A percentile compares a stretch with the other conserved stretches of the same genome.
Conservation (phyloP, 2,329 filamentous ascomycete species). For the Amylocarpus encephaloides region DNA sequence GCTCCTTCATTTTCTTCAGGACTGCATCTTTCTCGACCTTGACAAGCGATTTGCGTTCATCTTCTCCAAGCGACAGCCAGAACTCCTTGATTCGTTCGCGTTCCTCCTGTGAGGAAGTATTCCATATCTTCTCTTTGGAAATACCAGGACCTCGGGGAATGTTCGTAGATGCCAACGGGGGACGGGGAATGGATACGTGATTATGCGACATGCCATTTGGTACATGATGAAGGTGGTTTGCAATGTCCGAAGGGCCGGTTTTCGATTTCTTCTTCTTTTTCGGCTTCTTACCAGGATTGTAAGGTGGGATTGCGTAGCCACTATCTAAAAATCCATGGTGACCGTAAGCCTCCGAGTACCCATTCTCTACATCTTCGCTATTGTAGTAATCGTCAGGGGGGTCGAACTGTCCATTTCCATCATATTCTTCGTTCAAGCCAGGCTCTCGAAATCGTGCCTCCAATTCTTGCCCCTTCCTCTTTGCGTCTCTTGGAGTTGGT, state of each 20-base stretch:
- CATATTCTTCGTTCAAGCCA: constrained; percentile 24
- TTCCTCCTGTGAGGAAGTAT: constrained; percentile 88
- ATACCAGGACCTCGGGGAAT: constrained; percentile 34
- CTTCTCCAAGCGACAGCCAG: constrained; percentile 90
- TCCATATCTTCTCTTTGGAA: constrained; percentile 83
- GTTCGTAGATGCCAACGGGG: constrained; percentile 36
- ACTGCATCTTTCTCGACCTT: constrained; percentile 99
- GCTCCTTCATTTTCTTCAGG: constrained; percentile 98
- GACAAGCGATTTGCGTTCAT: constrained; percentile 88
- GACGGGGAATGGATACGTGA: constrained; percentile 29
- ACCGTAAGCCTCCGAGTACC: constrained; percentile 31
- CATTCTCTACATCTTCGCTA: constrained; percentile 46
- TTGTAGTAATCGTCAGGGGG: constrained; percentile 47
- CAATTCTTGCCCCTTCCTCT: constrained; percentile 26
- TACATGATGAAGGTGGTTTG: constrained; percentile 21
- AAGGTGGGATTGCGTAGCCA: constrained; percentile 25
- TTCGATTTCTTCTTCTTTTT: constrained; percentile 37
- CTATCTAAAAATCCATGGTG: constrained; percentile 29
- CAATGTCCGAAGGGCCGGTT: constrained; percentile 11
- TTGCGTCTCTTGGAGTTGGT: constrained; percentile 11
- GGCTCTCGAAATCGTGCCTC: constrained; percentile 27
- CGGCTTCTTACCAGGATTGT: constrained; percentile 30
- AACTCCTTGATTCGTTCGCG: constrained; percentile 97
- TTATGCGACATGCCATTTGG: constrained; percentile 27
- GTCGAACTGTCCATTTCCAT: constrained; percentile 34